phyloP scores from a whole-genome alignment of 768 basidiomycete species.

The Kwoniella sp. region DNA sequence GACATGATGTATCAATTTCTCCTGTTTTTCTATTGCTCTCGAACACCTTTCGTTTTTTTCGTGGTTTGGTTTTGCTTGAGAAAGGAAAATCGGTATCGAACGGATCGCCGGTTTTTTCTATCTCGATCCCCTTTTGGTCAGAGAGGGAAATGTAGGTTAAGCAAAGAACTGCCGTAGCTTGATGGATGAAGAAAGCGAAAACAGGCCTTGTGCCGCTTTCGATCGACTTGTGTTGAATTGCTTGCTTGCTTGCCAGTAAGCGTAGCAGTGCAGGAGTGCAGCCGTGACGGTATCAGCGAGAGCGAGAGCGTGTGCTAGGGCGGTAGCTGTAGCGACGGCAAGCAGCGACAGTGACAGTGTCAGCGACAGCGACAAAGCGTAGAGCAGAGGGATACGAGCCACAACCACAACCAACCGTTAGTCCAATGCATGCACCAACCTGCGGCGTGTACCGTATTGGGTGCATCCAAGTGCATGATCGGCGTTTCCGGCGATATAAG shows the following conservation, averaged over 20 bases:
- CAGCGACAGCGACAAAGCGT: background rate
- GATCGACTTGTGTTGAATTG: background rate
- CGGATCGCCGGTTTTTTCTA: background rate
- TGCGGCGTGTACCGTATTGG: too few species aligned
- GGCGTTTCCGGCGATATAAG: background rate
- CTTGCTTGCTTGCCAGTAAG: background rate
- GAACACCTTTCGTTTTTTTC: background rate
- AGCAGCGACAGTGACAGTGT: background rate
- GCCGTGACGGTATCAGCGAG: slow-evolving; percentile 1
- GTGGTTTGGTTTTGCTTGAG: too few species aligned
- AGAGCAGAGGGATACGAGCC: too few species aligned
- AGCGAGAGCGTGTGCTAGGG: background rate
- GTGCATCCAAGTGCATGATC: background rate
- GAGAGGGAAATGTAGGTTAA: slow-evolving; percentile 6
- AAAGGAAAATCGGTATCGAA: background rate
- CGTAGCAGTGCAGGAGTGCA: background rate
- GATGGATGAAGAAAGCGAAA: slow-evolving; percentile 12
- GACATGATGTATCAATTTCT: slow-evolving; percentile 26
- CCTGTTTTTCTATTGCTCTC: slow-evolving; percentile 1
- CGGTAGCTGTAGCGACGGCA: background rate
- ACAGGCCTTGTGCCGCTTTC: background rate
- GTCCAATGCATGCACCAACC: too few species aligned
- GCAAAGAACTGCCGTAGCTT: slow-evolving; percentile 4
- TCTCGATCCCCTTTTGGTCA: background rate
- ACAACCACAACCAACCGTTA: too few species aligned